Base-by-base conservation (phyloP, 2,329 filamentous ascomycete genomes). In the Colletotrichum sp. region DNA sequence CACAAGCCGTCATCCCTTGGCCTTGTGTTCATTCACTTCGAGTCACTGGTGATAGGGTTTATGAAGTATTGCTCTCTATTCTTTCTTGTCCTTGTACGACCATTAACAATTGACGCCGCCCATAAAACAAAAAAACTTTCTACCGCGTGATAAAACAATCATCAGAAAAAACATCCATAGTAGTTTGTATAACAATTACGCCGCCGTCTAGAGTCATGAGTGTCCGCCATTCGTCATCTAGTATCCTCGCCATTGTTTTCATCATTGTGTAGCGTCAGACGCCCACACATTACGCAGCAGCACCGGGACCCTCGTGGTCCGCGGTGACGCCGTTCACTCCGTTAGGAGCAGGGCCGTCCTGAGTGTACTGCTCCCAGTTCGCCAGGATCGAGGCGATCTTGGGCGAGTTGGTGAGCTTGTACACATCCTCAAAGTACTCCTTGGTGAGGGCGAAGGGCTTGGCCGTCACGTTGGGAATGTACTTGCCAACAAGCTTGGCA, bases 341-440 rank as follows among this genome's bases (percentile, higher is more conserved):
- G 79, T 83, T 87, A 32, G 80, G 79, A 4, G 77, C 79, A 21
- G 80, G 81, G 43, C 91, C 89, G 65, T 91, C 89, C 80, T 91
- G 89, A 12, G 81, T 80, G 83, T 94, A 95, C 85, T 92, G 93
- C 66, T 95, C 94, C 94, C 94, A 95, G 88, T 98, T 98, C 79
- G 95, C 95, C 84, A 98, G 85, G 77, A 96, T 93, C 74, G 94
- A 91, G 58, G 93, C 94, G 82, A 96, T 96, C 85, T 93, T 91
- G 78, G 91, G 91, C 75, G 91, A 93, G 87, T 97, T 98, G 70
- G 97, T 99, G 83, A 99, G 87, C 81, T 93, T 92, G 88, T 98
- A 98, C 66, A 99, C 97, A 83, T 98, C 97, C 90, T 99, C 96
- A 87, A 99, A 99, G 88, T 99, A 99, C 88, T 98, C 97, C 91